Evolutionary conservation across 768 basidiomycete species (phyloP).

Genomic region (Pholiota conissans): DNA sequence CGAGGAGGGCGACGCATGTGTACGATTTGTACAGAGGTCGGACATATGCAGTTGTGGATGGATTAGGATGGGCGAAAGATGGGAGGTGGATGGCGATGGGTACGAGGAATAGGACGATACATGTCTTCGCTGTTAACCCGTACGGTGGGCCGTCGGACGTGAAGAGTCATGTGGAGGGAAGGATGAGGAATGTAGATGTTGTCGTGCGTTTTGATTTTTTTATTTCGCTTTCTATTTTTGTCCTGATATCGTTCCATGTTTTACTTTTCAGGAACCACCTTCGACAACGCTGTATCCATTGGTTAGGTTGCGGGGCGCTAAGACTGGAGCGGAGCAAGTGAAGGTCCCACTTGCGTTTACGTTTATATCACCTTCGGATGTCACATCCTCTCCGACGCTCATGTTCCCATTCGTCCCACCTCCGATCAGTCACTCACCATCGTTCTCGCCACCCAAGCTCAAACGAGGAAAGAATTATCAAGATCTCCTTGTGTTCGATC

Average conservation of each 20-base stretch:
- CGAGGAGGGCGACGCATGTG: conserved; percentile 46
- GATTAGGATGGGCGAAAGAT: conserved; percentile 51
- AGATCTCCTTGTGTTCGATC: conserved; percentile 71
- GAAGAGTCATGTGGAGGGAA: conserved; percentile 57
- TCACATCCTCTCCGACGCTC: conserved; percentile 13
- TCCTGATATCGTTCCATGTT: not conserved
- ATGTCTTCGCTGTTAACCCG: conserved; percentile 77
- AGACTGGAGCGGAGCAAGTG: conserved; percentile 21
- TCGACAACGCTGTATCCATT: conserved; percentile 58
- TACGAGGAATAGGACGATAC: conserved; percentile 63
- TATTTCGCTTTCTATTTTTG: not conserved
- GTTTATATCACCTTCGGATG: conserved; percentile 45
- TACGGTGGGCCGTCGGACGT: conserved; percentile 71
- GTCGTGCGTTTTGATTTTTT: conserved; percentile 35
- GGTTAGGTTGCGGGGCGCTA: conserved; percentile 47
- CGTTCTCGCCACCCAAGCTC: conserved; percentile 28
- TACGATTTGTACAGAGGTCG: conserved; percentile 74
- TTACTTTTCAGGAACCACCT: conserved; percentile 41
- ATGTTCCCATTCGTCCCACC: conserved; percentile 6
- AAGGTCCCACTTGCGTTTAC: conserved; percentile 52
- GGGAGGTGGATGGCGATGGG: conserved; percentile 70
- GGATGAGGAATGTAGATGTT: conserved; percentile 53
- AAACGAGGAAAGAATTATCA: conserved; percentile 48
- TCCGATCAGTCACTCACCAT: conserved; percentile 19
- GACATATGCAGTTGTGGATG: conserved; percentile 64